A percentile compares a stretch with the other conserved stretches of the same genome.
phyloP scores from a whole-genome alignment of 140 eudicot species.

The Ambrosia hybrid region DNA sequence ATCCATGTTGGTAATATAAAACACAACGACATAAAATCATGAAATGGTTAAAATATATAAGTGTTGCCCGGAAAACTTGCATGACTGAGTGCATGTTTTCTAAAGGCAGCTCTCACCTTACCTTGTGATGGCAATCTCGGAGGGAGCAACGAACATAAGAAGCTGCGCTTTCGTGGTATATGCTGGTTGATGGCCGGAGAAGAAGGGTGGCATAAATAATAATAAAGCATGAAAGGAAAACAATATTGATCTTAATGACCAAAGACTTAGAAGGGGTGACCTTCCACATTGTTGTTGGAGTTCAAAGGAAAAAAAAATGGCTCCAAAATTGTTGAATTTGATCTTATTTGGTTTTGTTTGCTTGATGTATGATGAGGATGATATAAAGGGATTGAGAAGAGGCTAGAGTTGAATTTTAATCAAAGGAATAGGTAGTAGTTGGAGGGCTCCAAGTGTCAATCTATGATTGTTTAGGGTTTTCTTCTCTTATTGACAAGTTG shows the following conservation, averaged over 20 bases:
- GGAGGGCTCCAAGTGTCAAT: conserved; percentile 49
- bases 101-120: conserved; percentile 64
- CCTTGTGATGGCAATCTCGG: conserved; percentile 90
- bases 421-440: conserved; percentile 23
- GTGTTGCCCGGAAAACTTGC: background rate
- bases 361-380: conserved; percentile 10
- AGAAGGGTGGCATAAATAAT: conserved; percentile 63
- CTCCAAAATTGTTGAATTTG: conserved; percentile 16
- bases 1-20: background rate
- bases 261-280: conserved; percentile 65
- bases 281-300: conserved; percentile 54
- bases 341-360: background rate
- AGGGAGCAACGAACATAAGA: conserved; percentile 59
- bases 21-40: background rate
- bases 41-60: background rate
- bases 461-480: conserved; percentile 26
- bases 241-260: conserved; percentile 60
- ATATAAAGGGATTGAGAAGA: conserved; percentile 25
- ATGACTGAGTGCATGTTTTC: background rate
- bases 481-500: conserved; percentile 33
- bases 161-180: conserved; percentile 48
- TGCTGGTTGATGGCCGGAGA: conserved; percentile 54
- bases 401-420: conserved; percentile 38
- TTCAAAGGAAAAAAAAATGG: background rate
- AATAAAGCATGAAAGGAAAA: conserved; percentile 60